Evolutionary conservation across 257 asterid species (phyloP).

Genomic region (Jacaranda mimosifolia): DNA sequence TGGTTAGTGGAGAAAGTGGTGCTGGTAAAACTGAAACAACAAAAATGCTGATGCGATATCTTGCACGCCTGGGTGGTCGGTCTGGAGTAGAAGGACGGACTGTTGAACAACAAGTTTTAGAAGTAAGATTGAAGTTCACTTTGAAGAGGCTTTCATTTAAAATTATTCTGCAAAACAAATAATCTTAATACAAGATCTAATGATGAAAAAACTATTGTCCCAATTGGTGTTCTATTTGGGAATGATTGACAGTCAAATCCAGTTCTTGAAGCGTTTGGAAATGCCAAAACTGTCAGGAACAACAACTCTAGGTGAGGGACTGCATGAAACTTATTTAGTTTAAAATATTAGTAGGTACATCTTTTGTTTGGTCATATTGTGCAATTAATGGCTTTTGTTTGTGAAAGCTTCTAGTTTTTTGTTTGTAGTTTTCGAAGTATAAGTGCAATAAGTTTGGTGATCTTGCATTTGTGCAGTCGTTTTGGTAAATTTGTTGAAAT

Average conservation of each 20-base stretch:
- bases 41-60: conserved; percentile 93
- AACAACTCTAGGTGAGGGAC: conserved; percentile 80
- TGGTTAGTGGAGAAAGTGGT: conserved; percentile 98
- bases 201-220: conserved; percentile 28
- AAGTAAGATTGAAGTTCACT: conserved; percentile 62
- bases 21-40: conserved; percentile 97
- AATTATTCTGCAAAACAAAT: not conserved
- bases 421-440: conserved; percentile 18
- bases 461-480: conserved; percentile 63
- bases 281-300: conserved; percentile 92
- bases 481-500: conserved; percentile 96
- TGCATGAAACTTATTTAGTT: conserved; percentile 29
- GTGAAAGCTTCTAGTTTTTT: conserved; percentile 9
- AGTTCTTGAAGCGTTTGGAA: conserved; percentile 96
- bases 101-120: conserved; percentile 93
- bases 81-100: conserved; percentile 95
- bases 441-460: conserved; percentile 10
- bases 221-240: conserved; percentile 34
- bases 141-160: conserved; percentile 26
- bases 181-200: conserved; percentile 24
- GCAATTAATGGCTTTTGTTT: conserved; percentile 5
- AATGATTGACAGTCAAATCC: conserved; percentile 81
- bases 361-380: conserved; percentile 15
- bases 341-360: conserved; percentile 13
- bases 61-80: conserved; percentile 90